Base-by-base conservation (phyloP, 2,329 filamentous ascomycete species). In the Pseudopithomyces chartarum region DNA sequence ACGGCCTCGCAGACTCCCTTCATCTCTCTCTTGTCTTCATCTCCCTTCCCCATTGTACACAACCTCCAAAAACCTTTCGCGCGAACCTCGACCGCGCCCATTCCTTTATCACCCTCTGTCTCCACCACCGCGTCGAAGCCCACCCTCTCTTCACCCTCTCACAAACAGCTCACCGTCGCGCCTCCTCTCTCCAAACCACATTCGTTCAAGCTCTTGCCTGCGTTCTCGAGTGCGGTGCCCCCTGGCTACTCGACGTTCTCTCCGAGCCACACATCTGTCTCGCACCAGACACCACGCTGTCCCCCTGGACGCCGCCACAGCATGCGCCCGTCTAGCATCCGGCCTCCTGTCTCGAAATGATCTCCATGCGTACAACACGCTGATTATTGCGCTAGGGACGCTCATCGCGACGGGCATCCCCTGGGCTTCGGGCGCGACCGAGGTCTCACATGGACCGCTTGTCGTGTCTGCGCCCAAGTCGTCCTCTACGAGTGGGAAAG, bases 201-300 rank as follows among this genome's bases (percentile, higher is more conserved):
- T 80, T 78, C 62, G 67, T 73, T 13, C 74, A 79, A 52, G 78
- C 76, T 4, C 65, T 80, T 2, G 74, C 75, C 2, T 79, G 76
- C 58, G 64, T 75, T 1, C 71, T 79, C 52, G 68, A 73, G 10
- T 78, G 75, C 59, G 78, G 78, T 2, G 62, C 75, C 0, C 62
- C 73, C 34, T 80, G 76, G 75, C 63, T 78, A 11, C 58, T 71
- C 13, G 71, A 78, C 22, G 63, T 78, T 1, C n/a, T 2, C 69
- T 69, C 48, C 58, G 65, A 6, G 67, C 65, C 4, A 65, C 56
- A 1, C 26, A 52, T 10, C 26, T 33, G 4, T 23, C 58, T 0
- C 4, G 4, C 6, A 29, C 8, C 26, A 29, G 26, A 29, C 5
- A 29, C 26, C 26, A 29, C 8, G 26, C 26, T 29, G 5, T 29